Percentiles rank a stretch among this genome's conserved stretches.
Conservation (phyloP, 1,284 basidiomycete species). For the Blastosporella zonata region DNA sequence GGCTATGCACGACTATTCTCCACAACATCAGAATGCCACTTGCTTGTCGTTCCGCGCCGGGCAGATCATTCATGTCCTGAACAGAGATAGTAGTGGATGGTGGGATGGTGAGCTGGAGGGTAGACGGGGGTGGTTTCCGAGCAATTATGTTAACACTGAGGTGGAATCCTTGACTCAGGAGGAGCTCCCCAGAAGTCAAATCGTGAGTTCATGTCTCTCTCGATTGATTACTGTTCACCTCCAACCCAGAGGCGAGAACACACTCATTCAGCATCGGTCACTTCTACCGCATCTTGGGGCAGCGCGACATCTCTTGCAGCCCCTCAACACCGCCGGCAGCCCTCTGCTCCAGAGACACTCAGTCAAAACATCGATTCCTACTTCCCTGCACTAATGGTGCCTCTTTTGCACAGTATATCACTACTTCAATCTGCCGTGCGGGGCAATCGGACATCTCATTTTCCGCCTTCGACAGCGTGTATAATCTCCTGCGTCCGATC, state of each 20-base stretch:
- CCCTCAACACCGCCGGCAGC: constrained; percentile 38
- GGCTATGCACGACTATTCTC: constrained; percentile 85
- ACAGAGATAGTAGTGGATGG: constrained; percentile 90
- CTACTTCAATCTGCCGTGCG: constrained; percentile 84
- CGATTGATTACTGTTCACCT: constrained; percentile 2
- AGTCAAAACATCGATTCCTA: constrained; percentile 52
- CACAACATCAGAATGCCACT: constrained; percentile 68
- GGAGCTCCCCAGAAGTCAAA: constrained; percentile 41
- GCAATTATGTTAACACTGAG: constrained; percentile 78
- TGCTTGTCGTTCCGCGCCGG: constrained; percentile 89
- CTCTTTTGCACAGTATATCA: constrained; percentile 81
- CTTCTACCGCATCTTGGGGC: constrained; percentile 55
- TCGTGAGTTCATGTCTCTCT: constrained; percentile 36
- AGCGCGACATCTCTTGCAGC: constrained; percentile 38
- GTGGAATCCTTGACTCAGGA: constrained; percentile 46
- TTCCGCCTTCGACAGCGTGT: constrained; percentile 80
- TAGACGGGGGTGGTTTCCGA: constrained; percentile 97
- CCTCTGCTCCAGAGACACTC: constrained; percentile 43
- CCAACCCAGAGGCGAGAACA: constrained; percentile 33
- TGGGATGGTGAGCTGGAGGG: constrained; percentile 95
- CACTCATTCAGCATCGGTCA: constrained; percentile 45
- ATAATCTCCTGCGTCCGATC: constrained; percentile 95
- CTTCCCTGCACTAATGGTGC: constrained; percentile 71
- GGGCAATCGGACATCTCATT: constrained; percentile 74
- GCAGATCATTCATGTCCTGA: constrained; percentile 87